These are phyloP conservation scores for Rutidosis leptorrhynchoides DNA, from an alignment of 129 eudicot species.

Conservation along the genomic window DNA sequence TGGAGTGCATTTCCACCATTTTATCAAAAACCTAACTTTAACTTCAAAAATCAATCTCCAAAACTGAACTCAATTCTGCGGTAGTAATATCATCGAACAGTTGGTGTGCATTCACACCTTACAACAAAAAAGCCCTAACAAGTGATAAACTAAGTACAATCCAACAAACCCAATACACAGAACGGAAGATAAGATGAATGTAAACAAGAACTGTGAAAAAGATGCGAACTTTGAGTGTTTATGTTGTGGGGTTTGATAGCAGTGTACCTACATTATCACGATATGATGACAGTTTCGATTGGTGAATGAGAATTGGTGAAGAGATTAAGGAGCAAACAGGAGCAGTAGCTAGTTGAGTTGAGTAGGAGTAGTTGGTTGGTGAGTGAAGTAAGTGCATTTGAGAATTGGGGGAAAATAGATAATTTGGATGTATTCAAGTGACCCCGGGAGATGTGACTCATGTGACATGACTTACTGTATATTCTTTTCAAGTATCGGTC, in stretches of 20 bases:
- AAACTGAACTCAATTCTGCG: constrained; percentile 6
- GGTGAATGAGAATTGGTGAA: constrained; percentile 11
- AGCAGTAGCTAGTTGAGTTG: constrained; percentile 14
- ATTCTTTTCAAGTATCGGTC: neutral
- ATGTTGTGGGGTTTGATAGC: neutral
- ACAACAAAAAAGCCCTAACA: constrained; percentile 11
- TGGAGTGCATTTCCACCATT: constrained; percentile 44
- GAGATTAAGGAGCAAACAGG: constrained; percentile 17
- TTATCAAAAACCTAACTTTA: constrained; percentile 25
- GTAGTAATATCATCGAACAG: constrained; percentile 39
- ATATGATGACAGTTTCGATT: neutral
- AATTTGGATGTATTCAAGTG: constrained; percentile 10
- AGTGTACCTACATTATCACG: neutral
- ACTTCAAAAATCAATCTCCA: neutral
- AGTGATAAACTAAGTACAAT: neutral
- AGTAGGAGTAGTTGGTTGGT: constrained; percentile 28
- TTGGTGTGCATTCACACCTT: constrained; percentile 44
- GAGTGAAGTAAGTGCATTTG: constrained; percentile 30
- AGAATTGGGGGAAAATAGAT: constrained; percentile 12
- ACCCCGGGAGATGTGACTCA: constrained; percentile 27
- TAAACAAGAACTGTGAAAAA: neutral
- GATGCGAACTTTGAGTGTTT: neutral
- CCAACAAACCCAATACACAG: constrained; percentile 1
- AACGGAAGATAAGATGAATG: neutral
- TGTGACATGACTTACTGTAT: constrained; percentile 14